These are phyloP conservation scores for Kwoniella heveanensis DNA, from an alignment of 768 basidiomycete species.

Conservation along the genomic window DNA sequence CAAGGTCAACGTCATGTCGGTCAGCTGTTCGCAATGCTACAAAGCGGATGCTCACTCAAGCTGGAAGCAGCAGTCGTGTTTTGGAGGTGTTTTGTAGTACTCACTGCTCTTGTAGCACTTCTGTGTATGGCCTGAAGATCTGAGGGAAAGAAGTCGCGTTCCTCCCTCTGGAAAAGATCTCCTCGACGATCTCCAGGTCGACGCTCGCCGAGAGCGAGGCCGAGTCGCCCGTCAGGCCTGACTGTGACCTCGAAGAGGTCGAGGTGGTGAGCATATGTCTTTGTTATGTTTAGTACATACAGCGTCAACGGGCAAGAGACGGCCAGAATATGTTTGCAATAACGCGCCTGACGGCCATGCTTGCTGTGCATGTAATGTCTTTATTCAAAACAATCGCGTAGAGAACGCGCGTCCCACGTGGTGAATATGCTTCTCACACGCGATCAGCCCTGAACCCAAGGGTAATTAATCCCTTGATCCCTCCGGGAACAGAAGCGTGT, in stretches of 20 bases:
- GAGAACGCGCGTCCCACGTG: neutral
- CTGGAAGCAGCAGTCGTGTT: too few relatives aligned
- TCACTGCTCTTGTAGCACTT: slow-evolving; percentile 43
- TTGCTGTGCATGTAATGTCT: neutral
- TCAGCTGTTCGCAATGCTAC: too few relatives aligned
- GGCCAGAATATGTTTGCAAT: too few relatives aligned
- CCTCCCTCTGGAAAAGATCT: slow-evolving; percentile 40
- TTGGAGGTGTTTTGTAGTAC: too few relatives aligned
- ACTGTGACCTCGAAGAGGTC: slow-evolving; percentile 17
- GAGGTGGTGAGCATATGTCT: slow-evolving; percentile 3
- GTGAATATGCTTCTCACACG: neutral
- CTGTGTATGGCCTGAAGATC: slow-evolving; percentile 44
- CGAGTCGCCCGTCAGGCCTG: slow-evolving; percentile 19
- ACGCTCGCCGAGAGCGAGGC: slow-evolving; percentile 28
- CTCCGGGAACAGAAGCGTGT: neutral
- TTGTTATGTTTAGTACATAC: neutral
- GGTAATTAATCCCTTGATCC: too few relatives aligned
- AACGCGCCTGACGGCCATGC: too few relatives aligned
- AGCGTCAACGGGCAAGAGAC: neutral
- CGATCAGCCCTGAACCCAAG: neutral
- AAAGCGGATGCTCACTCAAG: too few relatives aligned
- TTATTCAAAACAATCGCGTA: neutral
- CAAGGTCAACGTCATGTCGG: too few relatives aligned
- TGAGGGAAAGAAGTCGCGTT: slow-evolving; percentile 45
- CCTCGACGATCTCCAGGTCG: slow-evolving; percentile 44